Evolutionary conservation across 495 filamentous ascomycete genomes (phyloP).

Genomic region (Symbiotaphrina buchneri): DNA sequence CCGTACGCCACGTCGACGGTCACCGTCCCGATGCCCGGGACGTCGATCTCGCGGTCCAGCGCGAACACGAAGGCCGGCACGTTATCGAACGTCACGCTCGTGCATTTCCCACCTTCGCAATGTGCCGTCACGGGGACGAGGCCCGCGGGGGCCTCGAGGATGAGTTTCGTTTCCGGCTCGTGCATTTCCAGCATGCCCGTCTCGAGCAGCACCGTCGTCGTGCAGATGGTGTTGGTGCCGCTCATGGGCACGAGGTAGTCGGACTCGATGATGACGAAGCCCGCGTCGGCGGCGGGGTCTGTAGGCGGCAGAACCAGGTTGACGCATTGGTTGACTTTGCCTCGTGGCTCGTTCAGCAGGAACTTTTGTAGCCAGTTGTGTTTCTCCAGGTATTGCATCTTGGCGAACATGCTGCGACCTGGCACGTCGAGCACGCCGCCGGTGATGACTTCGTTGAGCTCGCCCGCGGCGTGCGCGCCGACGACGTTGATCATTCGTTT

Average conservation of each 20-base stretch:
- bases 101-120: slow-evolving; percentile 15
- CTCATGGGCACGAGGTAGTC: slow-evolving; percentile 18
- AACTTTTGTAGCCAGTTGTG: slow-evolving; percentile 12
- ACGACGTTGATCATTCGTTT: slow-evolving; percentile 12
- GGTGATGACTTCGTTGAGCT: slow-evolving; percentile 15
- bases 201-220: slow-evolving; percentile 14
- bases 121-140: slow-evolving; percentile 13
- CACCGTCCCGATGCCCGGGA: slow-evolving; percentile 12
- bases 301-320: slow-evolving; percentile 17
- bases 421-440: slow-evolving; percentile 15
- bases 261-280: slow-evolving; percentile 18
- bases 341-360: slow-evolving; percentile 16
- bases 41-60: slow-evolving; percentile 12
- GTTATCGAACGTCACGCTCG: slow-evolving; percentile 14
- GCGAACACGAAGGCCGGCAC: slow-evolving; percentile 15
- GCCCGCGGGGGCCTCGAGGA: slow-evolving; percentile 14
- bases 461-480: slow-evolving; percentile 13
- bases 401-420: slow-evolving; percentile 14
- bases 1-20: slow-evolving; percentile 15
- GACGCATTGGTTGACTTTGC: slow-evolving; percentile 13
- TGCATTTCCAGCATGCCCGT: slow-evolving; percentile 17
- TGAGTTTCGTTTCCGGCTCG: slow-evolving; percentile 12
- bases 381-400: too few relatives aligned
- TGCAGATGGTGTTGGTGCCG: slow-evolving; percentile 15
- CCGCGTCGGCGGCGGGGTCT: slow-evolving; percentile 14